These are phyloP conservation scores for Camillea tinctor DNA, from an alignment of 2,329 filamentous ascomycete genomes.

Conservation along the genomic window DNA sequence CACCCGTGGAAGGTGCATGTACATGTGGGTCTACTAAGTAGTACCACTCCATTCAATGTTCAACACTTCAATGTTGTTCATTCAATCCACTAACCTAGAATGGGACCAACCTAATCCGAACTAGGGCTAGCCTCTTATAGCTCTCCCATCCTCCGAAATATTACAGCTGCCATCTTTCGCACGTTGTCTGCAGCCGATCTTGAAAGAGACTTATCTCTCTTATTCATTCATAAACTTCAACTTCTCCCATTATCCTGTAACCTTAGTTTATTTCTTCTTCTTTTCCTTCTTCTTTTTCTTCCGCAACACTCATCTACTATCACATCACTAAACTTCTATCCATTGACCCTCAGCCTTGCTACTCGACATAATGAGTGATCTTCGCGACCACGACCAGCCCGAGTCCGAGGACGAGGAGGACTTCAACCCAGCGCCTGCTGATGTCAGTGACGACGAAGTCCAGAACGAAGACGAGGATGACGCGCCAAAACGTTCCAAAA, in stretches of 20 bases:
- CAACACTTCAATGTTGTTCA: too few relatives aligned
- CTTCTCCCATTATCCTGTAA: neutral
- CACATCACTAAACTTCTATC: neutral
- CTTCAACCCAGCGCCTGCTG: slow-evolving; percentile 80
- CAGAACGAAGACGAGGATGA: slow-evolving; percentile 34
- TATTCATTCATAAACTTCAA: slow-evolving; percentile 5
- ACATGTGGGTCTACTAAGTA: neutral
- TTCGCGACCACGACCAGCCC: slow-evolving; percentile 45
- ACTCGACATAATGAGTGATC: slow-evolving; percentile 45
- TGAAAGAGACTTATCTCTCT: slow-evolving; percentile 16
- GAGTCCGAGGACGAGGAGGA: slow-evolving; percentile 78
- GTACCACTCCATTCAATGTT: too few relatives aligned
- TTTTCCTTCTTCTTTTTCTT: neutral
- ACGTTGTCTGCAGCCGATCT: neutral
- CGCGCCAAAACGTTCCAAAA: slow-evolving; percentile 19
- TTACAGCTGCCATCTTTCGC: slow-evolving; percentile 1
- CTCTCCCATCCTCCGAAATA: slow-evolving; percentile 6
- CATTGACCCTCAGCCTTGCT: slow-evolving; percentile 6
- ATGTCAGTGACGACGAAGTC: slow-evolving; percentile 70
- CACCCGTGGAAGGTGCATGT: neutral
- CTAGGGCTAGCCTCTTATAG: slow-evolving; percentile 17
- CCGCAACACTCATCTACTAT: neutral
- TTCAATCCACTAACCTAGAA: too few relatives aligned
- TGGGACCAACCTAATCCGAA: neutral
- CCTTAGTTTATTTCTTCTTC: slow-evolving; percentile 1